phyloP scores from a whole-genome alignment of 169 alveolate genomes.

The Babesia bigemina region DNA sequence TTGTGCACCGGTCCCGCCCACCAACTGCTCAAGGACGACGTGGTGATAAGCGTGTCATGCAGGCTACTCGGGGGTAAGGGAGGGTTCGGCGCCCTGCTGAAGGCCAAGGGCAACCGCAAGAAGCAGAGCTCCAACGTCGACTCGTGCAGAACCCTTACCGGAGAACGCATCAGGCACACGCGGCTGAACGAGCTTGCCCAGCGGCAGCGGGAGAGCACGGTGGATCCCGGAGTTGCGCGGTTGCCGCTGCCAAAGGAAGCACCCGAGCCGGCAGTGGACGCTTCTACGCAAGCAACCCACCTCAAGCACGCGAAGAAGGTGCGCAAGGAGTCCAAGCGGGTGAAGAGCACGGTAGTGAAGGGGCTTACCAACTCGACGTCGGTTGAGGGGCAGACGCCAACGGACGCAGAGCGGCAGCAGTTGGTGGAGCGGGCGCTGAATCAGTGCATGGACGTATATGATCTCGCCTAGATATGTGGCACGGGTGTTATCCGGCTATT shows the following conservation, averaged over 20 bases:
- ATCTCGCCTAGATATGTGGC: neutral
- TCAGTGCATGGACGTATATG: conserved; percentile 47
- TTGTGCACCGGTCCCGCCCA: neutral
- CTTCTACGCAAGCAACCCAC: neutral
- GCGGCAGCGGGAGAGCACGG: conserved; percentile 26
- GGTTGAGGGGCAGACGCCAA: conserved; percentile 17
- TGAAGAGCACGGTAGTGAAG: conserved; percentile 44
- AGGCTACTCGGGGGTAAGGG: conserved; percentile 68
- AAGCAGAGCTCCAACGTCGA: conserved; percentile 57
- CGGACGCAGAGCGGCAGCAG: conserved; percentile 13
- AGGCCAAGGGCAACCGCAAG: conserved; percentile 40
- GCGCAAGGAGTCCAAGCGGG: conserved; percentile 45
- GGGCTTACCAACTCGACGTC: conserved; percentile 26
- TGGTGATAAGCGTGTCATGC: conserved; percentile 25
- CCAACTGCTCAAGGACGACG: conserved; percentile 1
- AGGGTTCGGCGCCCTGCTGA: conserved; percentile 66
- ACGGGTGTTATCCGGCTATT: neutral
- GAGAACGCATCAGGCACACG: conserved; percentile 48
- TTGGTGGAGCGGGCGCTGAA: conserved; percentile 25
- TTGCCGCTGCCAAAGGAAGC: conserved; percentile 40
- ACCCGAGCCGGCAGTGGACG: conserved; percentile 1
- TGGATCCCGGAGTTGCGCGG: conserved; percentile 19
- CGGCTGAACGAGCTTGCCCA: conserved; percentile 41
- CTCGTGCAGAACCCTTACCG: conserved; percentile 63
- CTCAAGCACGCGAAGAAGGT: conserved; percentile 25